These are phyloP conservation scores for Hypomontagnella submonticulosa DNA, from an alignment of 495 filamentous ascomycete species.

Conservation along the genomic window DNA sequence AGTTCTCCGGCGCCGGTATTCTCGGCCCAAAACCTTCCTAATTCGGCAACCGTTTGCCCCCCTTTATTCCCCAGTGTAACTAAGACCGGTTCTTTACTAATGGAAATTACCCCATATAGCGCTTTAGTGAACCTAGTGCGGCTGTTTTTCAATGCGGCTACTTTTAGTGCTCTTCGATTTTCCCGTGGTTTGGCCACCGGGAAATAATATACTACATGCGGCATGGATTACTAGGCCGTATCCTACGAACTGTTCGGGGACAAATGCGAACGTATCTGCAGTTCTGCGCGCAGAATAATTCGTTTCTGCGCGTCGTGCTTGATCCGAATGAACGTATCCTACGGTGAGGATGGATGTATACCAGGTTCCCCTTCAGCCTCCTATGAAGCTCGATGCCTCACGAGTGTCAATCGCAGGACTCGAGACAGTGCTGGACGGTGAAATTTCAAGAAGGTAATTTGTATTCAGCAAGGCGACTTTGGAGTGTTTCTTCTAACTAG, in stretches of 20 bases:
- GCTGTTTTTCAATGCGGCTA: constrained; percentile 12
- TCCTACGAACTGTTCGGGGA: background rate
- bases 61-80: background rate
- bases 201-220: constrained; percentile 7
- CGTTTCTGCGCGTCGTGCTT: constrained; percentile 4
- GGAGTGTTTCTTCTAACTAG: constrained; percentile 3
- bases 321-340: constrained; percentile 5
- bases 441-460: constrained; percentile 19
- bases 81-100: background rate
- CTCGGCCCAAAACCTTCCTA: constrained; percentile 13
- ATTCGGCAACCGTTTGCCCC: constrained; percentile 11
- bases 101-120: constrained; percentile 7
- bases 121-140: background rate
- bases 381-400: constrained; percentile 10
- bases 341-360: constrained; percentile 18
- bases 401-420: constrained; percentile 13
- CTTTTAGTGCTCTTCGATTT: constrained; percentile 14
- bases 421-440: constrained; percentile 6
- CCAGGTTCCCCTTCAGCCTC: constrained; percentile 25
- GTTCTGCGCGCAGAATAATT: constrained; percentile 7
- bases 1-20: background rate
- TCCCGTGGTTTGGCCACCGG: background rate
- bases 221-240: background rate
- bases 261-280: background rate
- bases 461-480: background rate